These are phyloP conservation scores for Acer saccharum DNA, from an alignment of 345 rosid species.

Conservation along the genomic window DNA sequence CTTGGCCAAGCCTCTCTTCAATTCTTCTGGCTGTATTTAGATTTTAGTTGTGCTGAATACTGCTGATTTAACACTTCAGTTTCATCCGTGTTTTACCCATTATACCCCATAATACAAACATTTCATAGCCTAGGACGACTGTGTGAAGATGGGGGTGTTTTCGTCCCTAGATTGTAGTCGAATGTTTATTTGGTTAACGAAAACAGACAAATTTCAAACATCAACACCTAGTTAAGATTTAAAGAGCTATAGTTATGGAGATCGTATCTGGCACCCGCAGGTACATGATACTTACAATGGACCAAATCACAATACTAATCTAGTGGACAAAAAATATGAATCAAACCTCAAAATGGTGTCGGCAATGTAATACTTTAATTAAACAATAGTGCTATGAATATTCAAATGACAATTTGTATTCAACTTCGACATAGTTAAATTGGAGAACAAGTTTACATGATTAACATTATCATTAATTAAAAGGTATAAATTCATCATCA, in stretches of 20 bases:
- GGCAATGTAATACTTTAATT: no score
- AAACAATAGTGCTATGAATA: no score
- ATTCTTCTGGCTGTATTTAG: not conserved
- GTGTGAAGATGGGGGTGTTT: not conserved
- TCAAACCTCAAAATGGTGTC: no score
- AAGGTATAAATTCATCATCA: no score
- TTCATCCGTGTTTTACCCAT: not conserved
- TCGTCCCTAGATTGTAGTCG: not conserved
- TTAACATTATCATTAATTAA: not conserved
- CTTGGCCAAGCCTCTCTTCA: not conserved
- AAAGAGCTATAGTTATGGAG: not conserved
- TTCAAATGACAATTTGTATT: no score
- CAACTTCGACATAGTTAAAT: no score
- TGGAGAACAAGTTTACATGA: no score
- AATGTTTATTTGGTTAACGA: not conserved
- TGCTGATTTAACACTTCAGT: not conserved
- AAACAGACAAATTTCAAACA: not conserved
- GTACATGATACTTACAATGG: conserved; percentile 1
- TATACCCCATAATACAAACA: not conserved
- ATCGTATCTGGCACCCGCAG: conserved; percentile 17
- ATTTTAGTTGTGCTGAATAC: not conserved
- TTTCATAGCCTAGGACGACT: not conserved
- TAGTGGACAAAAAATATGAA: no score
- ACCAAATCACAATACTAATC: not conserved
- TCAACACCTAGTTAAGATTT: not conserved